These are phyloP conservation scores for Candida boleticola DNA, from an alignment of 805 yeast genomes.

Conservation along the genomic window DNA sequence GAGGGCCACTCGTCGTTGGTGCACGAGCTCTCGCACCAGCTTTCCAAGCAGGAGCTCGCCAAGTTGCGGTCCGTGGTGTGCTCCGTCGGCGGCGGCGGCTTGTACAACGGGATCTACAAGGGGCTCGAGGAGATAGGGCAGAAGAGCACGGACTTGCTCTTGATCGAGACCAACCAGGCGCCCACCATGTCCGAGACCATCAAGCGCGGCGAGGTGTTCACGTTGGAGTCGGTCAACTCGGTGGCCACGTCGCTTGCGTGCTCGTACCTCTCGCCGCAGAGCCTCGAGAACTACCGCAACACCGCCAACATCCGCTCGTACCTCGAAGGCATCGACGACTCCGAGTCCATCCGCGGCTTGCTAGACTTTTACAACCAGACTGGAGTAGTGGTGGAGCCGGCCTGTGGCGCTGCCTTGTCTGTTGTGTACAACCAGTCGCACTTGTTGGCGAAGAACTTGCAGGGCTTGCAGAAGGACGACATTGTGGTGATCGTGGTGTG, in stretches of 20 bases:
- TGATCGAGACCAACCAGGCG: slow-evolving; percentile 61
- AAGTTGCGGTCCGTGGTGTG: slow-evolving; percentile 47
- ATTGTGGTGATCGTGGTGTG: slow-evolving; percentile 26
- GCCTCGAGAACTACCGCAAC: slow-evolving; percentile 40
- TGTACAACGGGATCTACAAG: slow-evolving; percentile 49
- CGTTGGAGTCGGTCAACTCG: slow-evolving; percentile 46
- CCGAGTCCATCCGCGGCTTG: slow-evolving; percentile 22
- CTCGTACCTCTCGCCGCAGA: slow-evolving; percentile 49
- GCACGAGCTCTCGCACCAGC: slow-evolving; percentile 40
- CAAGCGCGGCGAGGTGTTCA: slow-evolving; percentile 42
- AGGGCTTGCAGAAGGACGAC: slow-evolving; percentile 17
- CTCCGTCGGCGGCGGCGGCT: slow-evolving; percentile 59
- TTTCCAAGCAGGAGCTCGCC: slow-evolving; percentile 14
- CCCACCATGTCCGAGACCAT: slow-evolving; percentile 57
- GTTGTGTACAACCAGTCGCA: slow-evolving; percentile 13
- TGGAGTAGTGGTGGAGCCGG: slow-evolving; percentile 27
- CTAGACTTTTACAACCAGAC: slow-evolving; percentile 22
- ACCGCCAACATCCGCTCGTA: slow-evolving; percentile 30
- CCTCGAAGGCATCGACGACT: slow-evolving; percentile 38
- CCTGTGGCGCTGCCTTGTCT: slow-evolving; percentile 30
- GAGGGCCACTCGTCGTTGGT: slow-evolving; percentile 51
- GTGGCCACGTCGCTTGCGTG: slow-evolving; percentile 68
- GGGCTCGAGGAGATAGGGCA: slow-evolving; percentile 40
- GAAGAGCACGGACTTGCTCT: slow-evolving; percentile 30
- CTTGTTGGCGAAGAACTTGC: slow-evolving; percentile 13